phyloP scores from a whole-genome alignment of 2,329 filamentous ascomycete genomes.

The Aspergillus hiratsukae region DNA sequence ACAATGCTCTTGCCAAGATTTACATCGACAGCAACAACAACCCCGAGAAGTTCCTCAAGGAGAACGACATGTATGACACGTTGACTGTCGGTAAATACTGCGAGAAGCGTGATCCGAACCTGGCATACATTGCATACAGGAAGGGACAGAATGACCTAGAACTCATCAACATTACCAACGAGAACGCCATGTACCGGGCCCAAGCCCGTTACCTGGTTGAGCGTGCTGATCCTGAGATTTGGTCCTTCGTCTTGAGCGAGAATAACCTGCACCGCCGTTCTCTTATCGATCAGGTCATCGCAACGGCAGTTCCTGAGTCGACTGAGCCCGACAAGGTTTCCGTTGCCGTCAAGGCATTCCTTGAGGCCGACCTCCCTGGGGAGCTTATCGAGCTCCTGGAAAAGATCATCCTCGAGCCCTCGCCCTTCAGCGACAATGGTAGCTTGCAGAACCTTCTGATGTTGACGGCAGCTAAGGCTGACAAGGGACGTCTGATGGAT shows the following conservation, averaged over 20 bases:
- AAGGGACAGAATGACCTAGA: conserved; percentile 98
- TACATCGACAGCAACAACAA: conserved; percentile 99
- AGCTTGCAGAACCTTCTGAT: conserved; percentile 95
- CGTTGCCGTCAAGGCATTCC: conserved; percentile 87
- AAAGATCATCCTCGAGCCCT: conserved; percentile 99
- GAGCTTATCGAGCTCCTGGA: conserved; percentile 97
- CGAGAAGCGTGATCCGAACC: conserved; percentile 94
- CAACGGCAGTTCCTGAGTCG: conserved; percentile 89
- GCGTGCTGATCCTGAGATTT: conserved; percentile 82
- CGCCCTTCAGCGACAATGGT: conserved; percentile 94
- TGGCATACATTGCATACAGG: conserved; percentile 89
- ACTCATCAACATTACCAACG: conserved; percentile 95
- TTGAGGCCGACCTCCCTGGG: conserved; percentile 81
- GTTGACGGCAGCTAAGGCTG: conserved; percentile 93
- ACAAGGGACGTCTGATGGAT: conserved; percentile 90
- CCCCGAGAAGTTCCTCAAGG: conserved; percentile 93
- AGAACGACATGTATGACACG: conserved; percentile 95
- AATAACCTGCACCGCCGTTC: conserved; percentile 95
- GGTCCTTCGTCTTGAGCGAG: conserved; percentile 88
- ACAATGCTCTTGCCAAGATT: conserved; percentile 96
- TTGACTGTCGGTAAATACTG: conserved; percentile 94
- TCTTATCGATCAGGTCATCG: conserved; percentile 91
- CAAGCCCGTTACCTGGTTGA: conserved; percentile 94
- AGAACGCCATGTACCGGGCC: conserved; percentile 99
- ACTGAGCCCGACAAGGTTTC: conserved; percentile 93